Conservation (phyloP, 495 filamentous ascomycete genomes). For the Lichina pygmaea region DNA sequence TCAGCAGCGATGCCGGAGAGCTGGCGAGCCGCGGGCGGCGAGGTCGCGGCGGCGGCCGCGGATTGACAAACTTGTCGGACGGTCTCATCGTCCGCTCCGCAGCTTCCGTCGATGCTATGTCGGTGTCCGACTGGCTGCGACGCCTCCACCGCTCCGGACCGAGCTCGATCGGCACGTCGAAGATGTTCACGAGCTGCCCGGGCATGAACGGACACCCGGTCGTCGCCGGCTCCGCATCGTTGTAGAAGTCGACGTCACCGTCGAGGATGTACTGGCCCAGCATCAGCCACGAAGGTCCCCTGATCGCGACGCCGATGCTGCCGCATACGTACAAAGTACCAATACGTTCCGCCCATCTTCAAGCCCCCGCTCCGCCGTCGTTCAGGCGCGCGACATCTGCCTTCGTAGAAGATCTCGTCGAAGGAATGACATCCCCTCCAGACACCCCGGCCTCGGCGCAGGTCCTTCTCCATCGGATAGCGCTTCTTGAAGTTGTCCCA, state of each 20-base stretch:
- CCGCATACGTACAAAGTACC: constrained; percentile 53
- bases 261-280: constrained; percentile 45
- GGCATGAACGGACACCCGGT: constrained; percentile 65
- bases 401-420: constrained; percentile 62
- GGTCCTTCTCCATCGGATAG: constrained; percentile 58
- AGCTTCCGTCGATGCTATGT: constrained; percentile 12
- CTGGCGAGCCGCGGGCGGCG: constrained; percentile 7
- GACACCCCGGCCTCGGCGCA: constrained; percentile 34
- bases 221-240: constrained; percentile 40
- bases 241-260: constrained; percentile 44
- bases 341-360: constrained; percentile 81
- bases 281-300: neutral
- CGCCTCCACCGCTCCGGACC: constrained; percentile 14
- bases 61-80: constrained; percentile 43
- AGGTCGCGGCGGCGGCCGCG: constrained; percentile 30
- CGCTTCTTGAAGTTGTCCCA: constrained; percentile 72
- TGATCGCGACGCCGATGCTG: neutral
- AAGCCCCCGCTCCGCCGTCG: constrained; percentile 47
- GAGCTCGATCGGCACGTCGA: constrained; percentile 49
- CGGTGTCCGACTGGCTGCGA: constrained; percentile 20
- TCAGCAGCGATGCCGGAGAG: neutral
- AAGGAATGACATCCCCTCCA: constrained; percentile 75
- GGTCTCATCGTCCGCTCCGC: constrained; percentile 45
- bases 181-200: constrained; percentile 58
- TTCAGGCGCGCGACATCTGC: constrained; percentile 22